These are phyloP conservation scores for Ophiosphaerella herpotricha DNA, from an alignment of 2,329 filamentous ascomycete genomes.

Conservation along the genomic window DNA sequence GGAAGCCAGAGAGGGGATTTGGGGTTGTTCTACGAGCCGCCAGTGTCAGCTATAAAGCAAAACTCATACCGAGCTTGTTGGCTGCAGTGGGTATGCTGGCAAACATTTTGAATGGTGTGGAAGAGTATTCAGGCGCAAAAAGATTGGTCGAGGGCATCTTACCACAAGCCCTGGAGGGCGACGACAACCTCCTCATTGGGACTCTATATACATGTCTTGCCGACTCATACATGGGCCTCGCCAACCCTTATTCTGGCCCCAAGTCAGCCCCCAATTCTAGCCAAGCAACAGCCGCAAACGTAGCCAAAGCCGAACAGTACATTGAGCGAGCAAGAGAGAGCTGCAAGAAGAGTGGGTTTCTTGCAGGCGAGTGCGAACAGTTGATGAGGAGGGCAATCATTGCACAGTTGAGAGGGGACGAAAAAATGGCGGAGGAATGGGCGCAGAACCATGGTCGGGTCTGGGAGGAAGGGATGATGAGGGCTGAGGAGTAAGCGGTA, in stretches of 20 bases:
- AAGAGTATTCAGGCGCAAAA: constrained; percentile 70
- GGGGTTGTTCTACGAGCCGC: constrained; percentile 77
- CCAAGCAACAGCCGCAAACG: constrained; percentile 22
- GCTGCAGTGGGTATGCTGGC: constrained; percentile 70
- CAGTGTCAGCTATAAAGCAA: constrained; percentile 71
- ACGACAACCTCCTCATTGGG: constrained; percentile 65
- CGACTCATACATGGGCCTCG: constrained; percentile 79
- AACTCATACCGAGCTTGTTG: constrained; percentile 73
- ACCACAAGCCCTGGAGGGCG: constrained; percentile 73
- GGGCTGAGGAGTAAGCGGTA: background rate
- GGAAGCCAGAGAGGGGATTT: constrained; percentile 74
- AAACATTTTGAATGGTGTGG: constrained; percentile 69
- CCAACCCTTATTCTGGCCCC: constrained; percentile 53
- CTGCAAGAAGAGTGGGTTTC: constrained; percentile 70
- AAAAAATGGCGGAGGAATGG: constrained; percentile 43
- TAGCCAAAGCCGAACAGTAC: constrained; percentile 41
- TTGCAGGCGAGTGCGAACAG: constrained; percentile 74
- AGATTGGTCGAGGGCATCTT: constrained; percentile 70
- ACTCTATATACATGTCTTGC: constrained; percentile 71
- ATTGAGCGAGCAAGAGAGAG: constrained; percentile 44
- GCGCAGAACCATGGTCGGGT: constrained; percentile 42
- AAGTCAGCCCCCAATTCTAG: constrained; percentile 13
- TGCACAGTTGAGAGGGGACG: constrained; percentile 65
- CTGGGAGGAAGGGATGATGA: constrained; percentile 32
- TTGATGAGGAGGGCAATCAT: constrained; percentile 81